phyloP scores from a whole-genome alignment of 2,329 filamentous ascomycete genomes.

The Ophiocordyceps camponoti-floridani region DNA sequence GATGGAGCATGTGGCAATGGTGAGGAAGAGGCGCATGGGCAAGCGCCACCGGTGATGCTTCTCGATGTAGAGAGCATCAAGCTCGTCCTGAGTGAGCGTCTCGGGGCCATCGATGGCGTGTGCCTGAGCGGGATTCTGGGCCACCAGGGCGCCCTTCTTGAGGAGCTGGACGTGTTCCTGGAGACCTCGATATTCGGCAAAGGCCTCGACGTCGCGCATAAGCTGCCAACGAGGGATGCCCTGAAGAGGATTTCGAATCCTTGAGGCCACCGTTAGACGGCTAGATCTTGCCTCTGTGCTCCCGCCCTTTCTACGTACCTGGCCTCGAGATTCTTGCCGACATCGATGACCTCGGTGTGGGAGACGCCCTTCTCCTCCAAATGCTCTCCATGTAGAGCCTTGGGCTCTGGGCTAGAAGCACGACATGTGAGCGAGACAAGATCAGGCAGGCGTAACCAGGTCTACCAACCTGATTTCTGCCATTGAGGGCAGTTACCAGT shows the following conservation, averaged over 20 bases:
- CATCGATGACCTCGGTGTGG: slow-evolving; percentile 14
- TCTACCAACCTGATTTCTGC: slow-evolving; percentile 7
- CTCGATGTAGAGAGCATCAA: slow-evolving; percentile 39
- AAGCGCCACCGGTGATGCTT: slow-evolving; percentile 48
- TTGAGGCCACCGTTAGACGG: slow-evolving; percentile 5
- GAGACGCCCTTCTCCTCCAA: slow-evolving; percentile 11
- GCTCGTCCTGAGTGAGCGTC: slow-evolving; percentile 38
- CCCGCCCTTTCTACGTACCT: slow-evolving; percentile 15
- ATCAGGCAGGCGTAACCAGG: neutral
- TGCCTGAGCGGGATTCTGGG: slow-evolving; percentile 35
- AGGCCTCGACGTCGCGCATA: slow-evolving; percentile 39
- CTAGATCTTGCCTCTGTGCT: neutral
- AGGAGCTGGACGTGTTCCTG: slow-evolving; percentile 37
- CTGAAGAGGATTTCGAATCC: slow-evolving; percentile 27
- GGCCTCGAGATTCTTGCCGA: slow-evolving; percentile 22
- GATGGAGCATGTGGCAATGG: slow-evolving; percentile 48
- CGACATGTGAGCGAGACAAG: neutral
- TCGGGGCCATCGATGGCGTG: slow-evolving; percentile 35
- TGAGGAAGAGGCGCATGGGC: slow-evolving; percentile 43
- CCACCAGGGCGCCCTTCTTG: slow-evolving; percentile 36
- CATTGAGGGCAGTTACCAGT: slow-evolving; percentile 5
- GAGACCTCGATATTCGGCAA: slow-evolving; percentile 41
- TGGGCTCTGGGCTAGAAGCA: slow-evolving; percentile 4
- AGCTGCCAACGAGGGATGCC: slow-evolving; percentile 32
- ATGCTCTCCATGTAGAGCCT: slow-evolving; percentile 4